Base-by-base conservation (phyloP, 805 yeast species). In the Debaryomyces tyrocola region DNA sequence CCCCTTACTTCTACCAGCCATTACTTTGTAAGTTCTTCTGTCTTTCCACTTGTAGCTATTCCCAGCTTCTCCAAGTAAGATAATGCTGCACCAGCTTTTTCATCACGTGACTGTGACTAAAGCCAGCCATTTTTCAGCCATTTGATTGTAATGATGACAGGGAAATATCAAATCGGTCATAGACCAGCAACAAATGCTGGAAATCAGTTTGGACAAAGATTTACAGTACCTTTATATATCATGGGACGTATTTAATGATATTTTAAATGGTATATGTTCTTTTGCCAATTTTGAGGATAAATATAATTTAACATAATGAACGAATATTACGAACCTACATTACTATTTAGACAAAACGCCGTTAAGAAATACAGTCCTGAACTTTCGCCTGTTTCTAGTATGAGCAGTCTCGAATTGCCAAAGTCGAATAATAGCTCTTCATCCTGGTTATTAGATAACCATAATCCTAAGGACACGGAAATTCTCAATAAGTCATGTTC, bases 401-500 rank as follows among this genome's bases (percentile, higher is more conserved):
- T 14, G 33, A 41, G 33, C 14, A 41, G 37, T 15, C 20, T 33
- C 10, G 29, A 28, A 1, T 39, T 33, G 7, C 21, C 45, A 20
- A 45, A 41, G 20, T 36, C 53, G 4, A 37, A 38, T 12, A 21
- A 31, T 9, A 33, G 41, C 20, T 27, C 41, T 15, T 36, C 28
- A 20, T 46, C 64, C 11, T 69, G 75, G 75, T 52, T 70, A 37
- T 54, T 69, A 37, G 59, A 62, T 44, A 49, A 52, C 18, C 44
- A 56, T 44, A 61, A 57, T 37, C 46, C 59, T 20, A 55, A 55
- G 31, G 70, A 67, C 40, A 64, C 67, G 4, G 55, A 60, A 40
- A 60, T 74, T n/a, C 53, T 77, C 40, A 65, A 66, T 49, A 75
- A 75, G 54, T 62, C 76, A 1, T 73, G 77, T 48, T 59, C 75